A percentile compares a stretch with the other conserved stretches of the same genome.
Evolutionary conservation across 1,284 basidiomycete genomes (phyloP).

Genomic region (Salmacisia buchloeana): DNA sequence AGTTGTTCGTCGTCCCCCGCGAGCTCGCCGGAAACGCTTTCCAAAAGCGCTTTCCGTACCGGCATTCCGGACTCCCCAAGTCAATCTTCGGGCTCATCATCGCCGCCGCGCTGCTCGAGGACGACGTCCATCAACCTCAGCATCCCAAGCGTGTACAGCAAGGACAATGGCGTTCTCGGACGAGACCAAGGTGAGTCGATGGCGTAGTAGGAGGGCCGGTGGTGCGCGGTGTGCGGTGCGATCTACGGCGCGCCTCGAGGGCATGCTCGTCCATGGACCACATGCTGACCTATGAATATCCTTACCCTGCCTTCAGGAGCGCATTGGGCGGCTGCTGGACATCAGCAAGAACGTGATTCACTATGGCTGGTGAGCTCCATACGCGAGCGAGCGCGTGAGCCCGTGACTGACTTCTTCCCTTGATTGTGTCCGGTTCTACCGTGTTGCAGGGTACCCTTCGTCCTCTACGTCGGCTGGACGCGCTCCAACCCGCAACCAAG

Average conservation of each 20-base stretch:
- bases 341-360: slow-evolving; percentile 44
- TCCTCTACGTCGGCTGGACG: slow-evolving; percentile 47
- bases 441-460: slow-evolving; percentile 41
- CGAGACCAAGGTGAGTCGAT: slow-evolving; percentile 40
- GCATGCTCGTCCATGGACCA: neutral
- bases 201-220: neutral
- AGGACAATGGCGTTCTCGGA: slow-evolving; percentile 37
- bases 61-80: neutral
- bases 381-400: neutral
- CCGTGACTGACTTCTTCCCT: neutral
- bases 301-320: slow-evolving; percentile 40
- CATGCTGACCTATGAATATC: too few relatives aligned
- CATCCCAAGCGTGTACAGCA: neutral
- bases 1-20: too few relatives aligned
- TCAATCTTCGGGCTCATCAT: neutral
- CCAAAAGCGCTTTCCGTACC: neutral
- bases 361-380: slow-evolving; percentile 38
- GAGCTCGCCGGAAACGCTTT: neutral
- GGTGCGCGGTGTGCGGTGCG: neutral
- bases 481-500: slow-evolving; percentile 43
- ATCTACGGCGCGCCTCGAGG: neutral
- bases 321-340: slow-evolving; percentile 42
- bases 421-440: neutral
- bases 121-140: neutral
- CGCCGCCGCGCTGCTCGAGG: neutral